Evolutionary conservation across 2,329 filamentous ascomycete genomes (phyloP), one percentile per base, ranked within the genome.

Genomic region (Colletotrichum truncatum): DNA sequence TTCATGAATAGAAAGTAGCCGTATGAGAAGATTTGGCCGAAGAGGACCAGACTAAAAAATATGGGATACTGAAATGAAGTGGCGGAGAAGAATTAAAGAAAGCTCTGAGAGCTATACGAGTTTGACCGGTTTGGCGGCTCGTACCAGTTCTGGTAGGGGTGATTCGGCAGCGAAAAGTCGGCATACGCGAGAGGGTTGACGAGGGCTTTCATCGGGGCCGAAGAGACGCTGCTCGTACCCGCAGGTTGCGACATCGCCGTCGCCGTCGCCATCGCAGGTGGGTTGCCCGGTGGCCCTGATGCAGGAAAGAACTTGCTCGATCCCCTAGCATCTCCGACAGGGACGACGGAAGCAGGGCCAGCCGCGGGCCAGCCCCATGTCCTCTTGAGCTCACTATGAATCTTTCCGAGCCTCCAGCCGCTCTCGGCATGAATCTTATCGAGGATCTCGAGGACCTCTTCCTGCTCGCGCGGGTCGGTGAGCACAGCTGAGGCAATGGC

Each of bases 91-190:
- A 11, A 34, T 68, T 53, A 68, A 3, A 63, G 46, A 48, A 68
- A 57, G 16, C 23, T 18, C 45, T 68, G 67, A 12, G 65, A 59
- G 36, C 39, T 46, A 30, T 61, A 67, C 28, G 60, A 46, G 26
- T 57, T 66, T n/a, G 60, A 65, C 46, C 76, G 83, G 69, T 86
- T 91, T 2, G 92, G 91, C 34, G 92, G 90, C 67, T 93, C 89
- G 71, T 95, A 97, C 77, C 90, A 90, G 53, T 89, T 89, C 73
- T 93, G 90, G 73, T 96, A 97, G 1, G 93, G 93, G 77, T 94
- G 92, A 68, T 93, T 90, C 4, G 92, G 90, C 70, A 91, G 82
- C 23, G 84, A 90, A 75, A 96, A 96, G 73, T 96, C 92, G 1
- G 92, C 92, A 23, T 87, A 88, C 69, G 90, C 85, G 38, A 95